These are phyloP conservation scores for Bryum argenteum DNA, from an alignment of 225 moss, liverwort and hornwort species.

Conservation along the genomic window DNA sequence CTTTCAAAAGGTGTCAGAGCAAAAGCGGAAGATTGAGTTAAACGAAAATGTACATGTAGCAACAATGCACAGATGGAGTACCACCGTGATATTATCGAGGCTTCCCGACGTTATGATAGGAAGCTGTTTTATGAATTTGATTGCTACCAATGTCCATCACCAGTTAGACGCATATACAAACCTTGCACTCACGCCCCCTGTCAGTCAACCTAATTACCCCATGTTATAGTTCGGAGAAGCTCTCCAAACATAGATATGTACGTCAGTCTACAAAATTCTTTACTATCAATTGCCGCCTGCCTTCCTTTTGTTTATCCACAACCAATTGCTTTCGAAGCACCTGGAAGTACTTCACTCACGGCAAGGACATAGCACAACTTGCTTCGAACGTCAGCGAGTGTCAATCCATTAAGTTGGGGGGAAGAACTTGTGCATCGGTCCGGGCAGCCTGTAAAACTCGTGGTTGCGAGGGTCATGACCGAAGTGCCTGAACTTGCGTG, in stretches of 20 bases:
- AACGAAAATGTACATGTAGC: no score
- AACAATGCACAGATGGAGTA: no score
- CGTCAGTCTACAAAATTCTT: slow-evolving; percentile 41
- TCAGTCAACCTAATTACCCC: not conserved
- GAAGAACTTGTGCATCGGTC: slow-evolving; percentile 80
- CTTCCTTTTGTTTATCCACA: slow-evolving; percentile 16
- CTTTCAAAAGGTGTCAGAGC: no score
- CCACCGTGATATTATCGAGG: slow-evolving; percentile 12
- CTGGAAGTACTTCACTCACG: not conserved
- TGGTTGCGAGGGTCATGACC: slow-evolving; percentile 68
- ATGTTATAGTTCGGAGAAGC: not conserved
- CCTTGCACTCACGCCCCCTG: slow-evolving; percentile 15
- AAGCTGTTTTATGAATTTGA: slow-evolving; percentile 24
- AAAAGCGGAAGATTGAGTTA: no score
- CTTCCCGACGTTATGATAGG: slow-evolving; percentile 13
- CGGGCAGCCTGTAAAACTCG: slow-evolving; percentile 81
- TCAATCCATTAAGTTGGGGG: slow-evolving; percentile 46
- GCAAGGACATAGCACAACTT: no score
- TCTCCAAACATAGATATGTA: slow-evolving; percentile 21
- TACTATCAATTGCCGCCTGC: slow-evolving; percentile 12
- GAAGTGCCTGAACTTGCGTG: slow-evolving; percentile 73
- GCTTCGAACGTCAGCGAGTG: no score
- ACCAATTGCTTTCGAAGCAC: slow-evolving; percentile 3
- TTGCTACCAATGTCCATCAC: slow-evolving; percentile 23
- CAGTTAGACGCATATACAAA: slow-evolving; percentile 31